Evolutionary conservation across 164 flowering plant species (phyloP), one percentile per base, ranked within the genome.

Genomic region (Magnolia sinica): DNA sequence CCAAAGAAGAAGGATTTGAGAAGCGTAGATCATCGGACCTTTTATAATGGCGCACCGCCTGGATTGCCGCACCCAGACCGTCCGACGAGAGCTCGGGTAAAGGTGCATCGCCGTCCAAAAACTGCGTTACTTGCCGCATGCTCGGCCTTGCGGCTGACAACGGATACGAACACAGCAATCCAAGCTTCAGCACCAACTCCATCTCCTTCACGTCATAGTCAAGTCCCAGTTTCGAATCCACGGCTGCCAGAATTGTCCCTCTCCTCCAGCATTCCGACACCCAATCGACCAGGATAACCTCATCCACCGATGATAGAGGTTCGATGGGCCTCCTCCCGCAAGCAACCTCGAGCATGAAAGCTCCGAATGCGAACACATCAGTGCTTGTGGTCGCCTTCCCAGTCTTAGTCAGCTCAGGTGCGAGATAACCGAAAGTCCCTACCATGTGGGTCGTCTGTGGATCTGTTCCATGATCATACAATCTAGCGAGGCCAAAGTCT

Each of bases 181-280:
- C 84, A 8, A 82, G 78, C 59, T 76, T 76, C 65, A 82, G 67
- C 8, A 79, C 80, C 78, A 82, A 65, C 37, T 76, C 80, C 73
- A 76, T 67, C 23, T 82, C 82, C n/a, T 74, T 73, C 52, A 0
- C 68, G 11, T 64, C 76, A 71, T 73, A 82, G 11, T 64, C 77
- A 7, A 16, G 24, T 14, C 64, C 64, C 31, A 82, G 67, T 49
- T 50, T 79, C 8, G 73, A 59, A 51, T 84, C 88, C 13, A 63
- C 64, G 0, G 76, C 64, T 14, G 67, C 75, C 13, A 73, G 27
- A 19, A 81, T 64, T 2, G 24, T 51, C 8, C 87, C 85, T 22
- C 16, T 58, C 64, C 20, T 73, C 66, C 52, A 73, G 20, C 76
- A 73, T 4, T 69, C 59, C 8, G 45, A 24, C 37, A 80, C 79